Evolutionary conservation across 306 rosid species (phyloP).

Genomic region (Bauhinia variegata): DNA sequence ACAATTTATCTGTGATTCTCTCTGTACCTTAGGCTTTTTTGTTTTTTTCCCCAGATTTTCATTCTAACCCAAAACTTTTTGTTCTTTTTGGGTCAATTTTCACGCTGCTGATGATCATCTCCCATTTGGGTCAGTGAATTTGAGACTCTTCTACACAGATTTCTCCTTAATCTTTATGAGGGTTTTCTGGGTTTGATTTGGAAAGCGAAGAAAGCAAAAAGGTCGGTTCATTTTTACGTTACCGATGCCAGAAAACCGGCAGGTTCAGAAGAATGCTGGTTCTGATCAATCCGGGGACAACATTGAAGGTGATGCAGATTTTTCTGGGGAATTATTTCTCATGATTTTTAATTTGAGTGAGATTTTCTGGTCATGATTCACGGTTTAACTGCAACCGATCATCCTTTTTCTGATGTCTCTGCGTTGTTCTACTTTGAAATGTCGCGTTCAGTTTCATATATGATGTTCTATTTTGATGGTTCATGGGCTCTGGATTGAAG

Average conservation of each 20-base stretch:
- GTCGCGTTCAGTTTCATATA: conserved; percentile 37
- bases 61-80: conserved; percentile 2
- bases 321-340: conserved; percentile 34
- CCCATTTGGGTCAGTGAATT: conserved; percentile 45
- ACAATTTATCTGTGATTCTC: conserved; percentile 42
- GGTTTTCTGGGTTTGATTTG: conserved; percentile 60
- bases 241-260: conserved; percentile 92
- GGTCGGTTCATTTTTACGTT: conserved; percentile 41
- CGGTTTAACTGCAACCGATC: conserved; percentile 28
- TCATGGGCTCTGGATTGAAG: conserved; percentile 34
- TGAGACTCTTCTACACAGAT: conserved; percentile 37
- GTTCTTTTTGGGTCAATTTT: conserved; percentile 31
- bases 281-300: conserved; percentile 66
- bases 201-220: conserved; percentile 37
- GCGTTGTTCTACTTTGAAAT: conserved; percentile 33
- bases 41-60: neutral
- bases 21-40: conserved; percentile 15
- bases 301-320: conserved; percentile 64
- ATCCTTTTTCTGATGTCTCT: conserved; percentile 34
- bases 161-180: conserved; percentile 37
- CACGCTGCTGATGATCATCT: conserved; percentile 32
- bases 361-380: conserved; percentile 47
- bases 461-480: conserved; percentile 31
- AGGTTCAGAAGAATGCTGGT: conserved; percentile 67
- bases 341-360: neutral